Evolutionary conservation across 2,329 filamentous ascomycete species (phyloP).

Genomic region (Venturia pyrina): DNA sequence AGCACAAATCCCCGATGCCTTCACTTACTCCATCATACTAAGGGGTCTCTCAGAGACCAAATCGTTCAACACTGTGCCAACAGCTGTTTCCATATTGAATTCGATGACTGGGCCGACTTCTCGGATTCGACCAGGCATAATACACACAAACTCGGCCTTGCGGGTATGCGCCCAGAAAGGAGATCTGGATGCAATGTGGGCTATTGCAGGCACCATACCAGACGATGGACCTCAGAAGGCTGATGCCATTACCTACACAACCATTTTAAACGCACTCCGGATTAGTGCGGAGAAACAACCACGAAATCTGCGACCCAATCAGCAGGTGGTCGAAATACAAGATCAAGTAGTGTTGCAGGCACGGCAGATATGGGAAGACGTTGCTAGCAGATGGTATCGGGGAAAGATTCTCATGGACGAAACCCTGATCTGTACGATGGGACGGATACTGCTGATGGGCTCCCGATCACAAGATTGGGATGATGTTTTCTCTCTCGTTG

Average conservation of each 20-base stretch:
- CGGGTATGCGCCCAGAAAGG: conserved; percentile 64
- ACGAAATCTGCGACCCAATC: conserved; percentile 21
- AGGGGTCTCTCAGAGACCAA: conserved; percentile 57
- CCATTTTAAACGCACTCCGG: conserved; percentile 68
- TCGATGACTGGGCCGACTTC: neutral
- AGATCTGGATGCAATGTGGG: conserved; percentile 74
- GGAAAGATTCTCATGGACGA: conserved; percentile 68
- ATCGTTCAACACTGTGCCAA: conserved; percentile 16
- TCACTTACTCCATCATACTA: conserved; percentile 79
- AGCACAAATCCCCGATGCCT: conserved; percentile 64
- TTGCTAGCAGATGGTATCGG: conserved; percentile 63
- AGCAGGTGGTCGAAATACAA: conserved; percentile 19
- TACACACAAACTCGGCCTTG: conserved; percentile 83
- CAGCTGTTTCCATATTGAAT: conserved; percentile 2
- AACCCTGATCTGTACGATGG: conserved; percentile 71
- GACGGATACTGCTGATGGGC: conserved; percentile 60
- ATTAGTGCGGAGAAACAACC: conserved; percentile 25
- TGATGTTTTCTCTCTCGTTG: conserved; percentile 63
- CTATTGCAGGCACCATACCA: conserved; percentile 62
- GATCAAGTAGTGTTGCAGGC: conserved; percentile 50
- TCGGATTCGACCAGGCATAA: conserved; percentile 57
- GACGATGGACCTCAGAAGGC: conserved; percentile 52
- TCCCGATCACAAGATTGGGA: conserved; percentile 51
- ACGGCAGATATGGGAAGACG: conserved; percentile 69
- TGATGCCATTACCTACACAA: conserved; percentile 67